Conservation (phyloP, 2,329 filamentous ascomycete genomes). For the Calonectria pseudoturangicola region DNA sequence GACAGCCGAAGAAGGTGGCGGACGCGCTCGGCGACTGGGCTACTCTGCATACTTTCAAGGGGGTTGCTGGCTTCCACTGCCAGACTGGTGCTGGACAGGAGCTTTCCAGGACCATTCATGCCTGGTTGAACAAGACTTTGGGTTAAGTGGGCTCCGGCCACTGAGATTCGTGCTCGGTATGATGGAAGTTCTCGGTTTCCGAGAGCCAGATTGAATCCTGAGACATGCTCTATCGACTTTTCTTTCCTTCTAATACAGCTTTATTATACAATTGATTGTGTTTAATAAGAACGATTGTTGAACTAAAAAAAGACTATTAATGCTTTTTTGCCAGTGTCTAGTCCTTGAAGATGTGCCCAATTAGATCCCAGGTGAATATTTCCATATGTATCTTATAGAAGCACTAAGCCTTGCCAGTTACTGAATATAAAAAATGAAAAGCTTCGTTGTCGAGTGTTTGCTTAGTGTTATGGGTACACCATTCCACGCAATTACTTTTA, state of each 20-base stretch:
- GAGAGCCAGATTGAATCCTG: not conserved
- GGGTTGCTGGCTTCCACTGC: conserved; percentile 41
- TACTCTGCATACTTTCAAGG: conserved; percentile 37
- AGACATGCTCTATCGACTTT: not conserved
- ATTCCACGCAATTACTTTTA: no score
- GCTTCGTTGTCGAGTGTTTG: no score
- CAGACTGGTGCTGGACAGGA: conserved; percentile 41
- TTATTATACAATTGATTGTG: not conserved
- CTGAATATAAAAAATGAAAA: no score
- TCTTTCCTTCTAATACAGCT: not conserved
- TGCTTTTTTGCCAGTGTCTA: no score
- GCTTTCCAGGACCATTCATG: conserved; percentile 29
- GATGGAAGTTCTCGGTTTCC: not conserved
- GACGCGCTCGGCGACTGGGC: conserved; percentile 38
- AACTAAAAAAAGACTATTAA: no score
- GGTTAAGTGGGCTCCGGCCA: not conserved
- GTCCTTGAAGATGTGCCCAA: no score
- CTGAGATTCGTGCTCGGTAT: not conserved
- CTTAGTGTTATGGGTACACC: not conserved
- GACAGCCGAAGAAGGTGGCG: conserved; percentile 38
- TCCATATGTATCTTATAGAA: no score
- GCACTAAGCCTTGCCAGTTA: no score
- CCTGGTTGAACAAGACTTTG: conserved; percentile 40
- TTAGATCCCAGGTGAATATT: no score
- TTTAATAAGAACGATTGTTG: not conserved